Evolutionary conservation across 1,284 basidiomycete genomes (phyloP), one percentile per base, ranked within the genome.

Genomic region (Boletus sp.): DNA sequence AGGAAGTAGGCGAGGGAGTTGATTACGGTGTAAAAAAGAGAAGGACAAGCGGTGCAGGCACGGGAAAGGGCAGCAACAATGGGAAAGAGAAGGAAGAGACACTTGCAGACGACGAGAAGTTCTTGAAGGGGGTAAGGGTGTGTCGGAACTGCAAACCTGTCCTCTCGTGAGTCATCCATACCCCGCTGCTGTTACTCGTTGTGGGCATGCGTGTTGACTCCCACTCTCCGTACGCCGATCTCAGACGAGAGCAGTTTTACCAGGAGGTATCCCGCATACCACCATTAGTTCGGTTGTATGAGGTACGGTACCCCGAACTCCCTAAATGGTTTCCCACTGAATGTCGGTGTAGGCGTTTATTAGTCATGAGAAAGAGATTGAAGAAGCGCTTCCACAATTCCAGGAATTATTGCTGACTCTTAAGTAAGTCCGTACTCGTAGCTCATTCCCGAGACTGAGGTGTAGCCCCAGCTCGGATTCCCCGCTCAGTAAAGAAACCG

Each of bases 1-100:
- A 94, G 61, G 82, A 93, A 69, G 89, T 94, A 0, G 82, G 81
- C 1, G 91, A 94, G 63, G 88, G 88, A 1, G 88, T 94, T 0
- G 90, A 93, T 59, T 94, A 90, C 60, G 87, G 87, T 19, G 86
- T 90, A 10, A 74, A 74, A 55, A 75, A n/a, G n/a, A n/a, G 69
- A 59, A 65, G 76, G 37, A 67, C 72, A 43, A 56, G 4, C 20
- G 55, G 53, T 19, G 37, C 47, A 16, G 46, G 48, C 30, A 40
- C 57, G 22, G 60, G 60, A 17, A 66, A 59, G 39, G 51, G 52
- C 39, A 70, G 65, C 53, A 66, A 62, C 32, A 72, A 69, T 46
- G 72, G 70, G 30, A 74, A 77, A 47, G 72, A 76, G 5, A 64
- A 69, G 35, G 39, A 45, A n/a, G 51, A 56, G 12, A 29, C 38